Evolutionary conservation across 2,329 filamentous ascomycete genomes (phyloP).

Genomic region (Herpotrichia juniperi): DNA sequence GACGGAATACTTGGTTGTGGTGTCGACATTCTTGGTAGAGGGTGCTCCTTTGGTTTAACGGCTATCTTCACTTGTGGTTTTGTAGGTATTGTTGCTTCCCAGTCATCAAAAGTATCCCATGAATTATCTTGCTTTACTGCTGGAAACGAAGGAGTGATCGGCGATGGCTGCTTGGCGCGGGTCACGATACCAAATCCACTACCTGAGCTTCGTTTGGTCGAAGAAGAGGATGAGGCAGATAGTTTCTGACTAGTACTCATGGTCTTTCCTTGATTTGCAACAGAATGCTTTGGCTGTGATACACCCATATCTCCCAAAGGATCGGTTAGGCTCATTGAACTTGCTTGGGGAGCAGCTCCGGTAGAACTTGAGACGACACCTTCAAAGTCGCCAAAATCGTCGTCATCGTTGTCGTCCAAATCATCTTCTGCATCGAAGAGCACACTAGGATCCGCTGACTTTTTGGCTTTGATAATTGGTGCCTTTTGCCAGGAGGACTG

Average conservation of each 20-base stretch:
- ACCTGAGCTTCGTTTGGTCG: slow-evolving; percentile 14
- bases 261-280: not conserved
- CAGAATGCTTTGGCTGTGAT: slow-evolving; percentile 21
- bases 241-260: slow-evolving; percentile 1
- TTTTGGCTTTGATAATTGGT: slow-evolving; percentile 37
- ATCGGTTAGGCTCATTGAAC: slow-evolving; percentile 28
- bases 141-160: slow-evolving; percentile 1
- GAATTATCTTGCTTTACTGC: slow-evolving; percentile 34
- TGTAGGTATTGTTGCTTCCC: slow-evolving; percentile 43
- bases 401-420: slow-evolving; percentile 35
- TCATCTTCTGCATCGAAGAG: slow-evolving; percentile 49
- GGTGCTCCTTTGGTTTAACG: slow-evolving; percentile 6
- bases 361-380: slow-evolving; percentile 18
- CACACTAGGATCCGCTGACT: slow-evolving; percentile 43
- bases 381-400: slow-evolving; percentile 44
- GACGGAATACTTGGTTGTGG: slow-evolving; percentile 28
- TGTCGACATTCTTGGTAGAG: slow-evolving; percentile 4
- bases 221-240: not conserved
- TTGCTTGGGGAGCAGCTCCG: not conserved
- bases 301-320: slow-evolving; percentile 34
- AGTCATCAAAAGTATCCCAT: slow-evolving; percentile 56
- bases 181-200: slow-evolving; percentile 21
- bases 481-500: slow-evolving; percentile 30
- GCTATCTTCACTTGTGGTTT: slow-evolving; percentile 9
- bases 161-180: slow-evolving; percentile 5